Evolutionary conservation across 495 filamentous ascomycete species (phyloP).

Genomic region (Lepraria neglecta): DNA sequence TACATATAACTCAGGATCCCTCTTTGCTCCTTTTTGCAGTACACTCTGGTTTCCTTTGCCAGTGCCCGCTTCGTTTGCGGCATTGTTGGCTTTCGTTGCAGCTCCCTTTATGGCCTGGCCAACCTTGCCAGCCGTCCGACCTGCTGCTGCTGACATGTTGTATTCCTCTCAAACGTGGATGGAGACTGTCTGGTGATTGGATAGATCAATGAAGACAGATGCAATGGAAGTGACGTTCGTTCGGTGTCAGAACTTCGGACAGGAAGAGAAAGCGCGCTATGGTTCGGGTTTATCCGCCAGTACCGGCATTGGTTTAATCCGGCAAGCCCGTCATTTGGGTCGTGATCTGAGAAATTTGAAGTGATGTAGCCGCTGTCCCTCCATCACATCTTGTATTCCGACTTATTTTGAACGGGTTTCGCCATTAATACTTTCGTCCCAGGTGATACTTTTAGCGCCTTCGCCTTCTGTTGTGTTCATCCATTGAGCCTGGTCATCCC

Average conservation of each 20-base stretch:
- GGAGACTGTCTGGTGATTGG: not conserved
- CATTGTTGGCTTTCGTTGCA: slow-evolving; percentile 36
- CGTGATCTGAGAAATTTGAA: not conserved
- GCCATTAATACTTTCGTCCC: not conserved
- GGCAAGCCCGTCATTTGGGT: too few species aligned
- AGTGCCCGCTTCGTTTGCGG: slow-evolving; percentile 28
- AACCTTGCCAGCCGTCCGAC: slow-evolving; percentile 40
- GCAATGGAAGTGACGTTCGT: slow-evolving; percentile 3
- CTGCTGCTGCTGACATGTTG: slow-evolving; percentile 50
- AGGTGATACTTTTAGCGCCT: not conserved
- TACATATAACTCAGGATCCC: slow-evolving; percentile 80
- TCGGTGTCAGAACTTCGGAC: not conserved
- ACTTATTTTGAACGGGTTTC: not conserved
- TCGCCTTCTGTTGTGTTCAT: not conserved
- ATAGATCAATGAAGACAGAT: not conserved
- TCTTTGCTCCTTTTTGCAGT: slow-evolving; percentile 61
- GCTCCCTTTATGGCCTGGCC: slow-evolving; percentile 18
- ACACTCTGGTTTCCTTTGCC: slow-evolving; percentile 44
- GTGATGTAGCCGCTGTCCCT: slow-evolving; percentile 4
- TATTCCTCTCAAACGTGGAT: slow-evolving; percentile 2
- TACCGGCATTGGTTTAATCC: not conserved
- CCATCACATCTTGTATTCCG: not conserved
- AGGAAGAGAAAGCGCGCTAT: not conserved
- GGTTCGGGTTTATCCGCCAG: slow-evolving; percentile 10
- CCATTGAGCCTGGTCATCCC: not conserved